phyloP scores from a whole-genome alignment of 2,329 filamentous ascomycete species.

The Penicillium sp. region DNA sequence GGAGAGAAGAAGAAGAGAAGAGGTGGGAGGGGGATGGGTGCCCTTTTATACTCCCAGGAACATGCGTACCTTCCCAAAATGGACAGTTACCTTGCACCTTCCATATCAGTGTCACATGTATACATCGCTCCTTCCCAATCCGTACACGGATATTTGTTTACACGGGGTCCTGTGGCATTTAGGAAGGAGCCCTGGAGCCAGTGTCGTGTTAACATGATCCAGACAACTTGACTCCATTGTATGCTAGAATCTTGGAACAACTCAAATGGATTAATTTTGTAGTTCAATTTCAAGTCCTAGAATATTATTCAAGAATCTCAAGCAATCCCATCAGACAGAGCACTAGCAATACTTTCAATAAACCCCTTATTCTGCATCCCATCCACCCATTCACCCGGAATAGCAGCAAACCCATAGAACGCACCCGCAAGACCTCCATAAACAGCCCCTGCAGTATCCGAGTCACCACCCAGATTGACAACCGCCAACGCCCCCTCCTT shows the following conservation, averaged over 20 bases:
- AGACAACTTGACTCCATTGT: no score
- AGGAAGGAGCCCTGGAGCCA: background rate
- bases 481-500: constrained; percentile 41
- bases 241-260: background rate
- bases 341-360: constrained; percentile 16
- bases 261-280: background rate
- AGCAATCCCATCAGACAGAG: background rate
- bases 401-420: constrained; percentile 40
- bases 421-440: constrained; percentile 47
- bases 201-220: no score
- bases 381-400: constrained; percentile 34
- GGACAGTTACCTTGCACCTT: background rate
- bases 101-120: background rate
- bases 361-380: constrained; percentile 28
- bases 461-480: constrained; percentile 47
- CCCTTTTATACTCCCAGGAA: background rate
- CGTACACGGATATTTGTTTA: background rate
- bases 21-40: background rate
- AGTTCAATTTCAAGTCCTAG: background rate
- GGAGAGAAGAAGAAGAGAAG: background rate
- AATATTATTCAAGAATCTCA: background rate
- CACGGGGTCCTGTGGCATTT: no score
- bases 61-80: background rate
- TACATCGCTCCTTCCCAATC: background rate
- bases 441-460: constrained; percentile 48